Evolutionary conservation across 129 eudicot species (phyloP), one percentile per base, ranked within the genome.

Genomic region (Chrysanthemum seticuspe): DNA sequence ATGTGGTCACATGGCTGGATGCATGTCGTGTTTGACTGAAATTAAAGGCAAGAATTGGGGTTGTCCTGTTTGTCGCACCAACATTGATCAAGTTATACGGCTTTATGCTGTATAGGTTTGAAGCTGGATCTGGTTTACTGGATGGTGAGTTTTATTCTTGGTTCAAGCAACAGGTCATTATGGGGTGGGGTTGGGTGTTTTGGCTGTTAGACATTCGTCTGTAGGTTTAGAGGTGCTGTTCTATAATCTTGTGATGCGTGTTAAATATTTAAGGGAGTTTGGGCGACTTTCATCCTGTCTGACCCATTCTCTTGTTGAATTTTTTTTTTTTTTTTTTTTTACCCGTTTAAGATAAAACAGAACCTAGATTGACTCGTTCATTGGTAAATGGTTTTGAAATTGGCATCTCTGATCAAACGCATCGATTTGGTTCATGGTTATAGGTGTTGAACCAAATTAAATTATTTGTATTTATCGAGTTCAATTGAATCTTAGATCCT

Each of bases 1-100:
- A 0, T 94, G 98, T 80, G 98, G 98, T 10, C 98, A 94, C 82
- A 84, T 94, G 98, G 97, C 91, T 70, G 98, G 98, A 70, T 94
- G 98, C 85, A 94, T 94, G 97, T 74, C 91, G 0, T 94, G 97
- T 86, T 82, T 94, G 86, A 88, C 74, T 14, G 98, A 90, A 60
- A 80, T 94, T 58, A 83, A 87, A 78, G 83, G 55, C 48, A 94
- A 94, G 84, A 90, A 88, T 58, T 94, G 97, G 96, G 97, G 97
- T 14, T 94, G 98, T 75, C 98, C 98, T 34, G 97, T 94, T 29
- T 94, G 98, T 68, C 92, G 98, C 3, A 51, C 98, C 76, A 83
- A 87, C 74, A 94, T 94, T 50, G 96, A 90, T 76, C 96, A 94
- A 75, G 83, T 94, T 25, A 77, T 94, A 19, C 80, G 96, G 70